phyloP scores from a whole-genome alignment of 202 grass and related monocot species.

The Cymbopogon flexuosus region DNA sequence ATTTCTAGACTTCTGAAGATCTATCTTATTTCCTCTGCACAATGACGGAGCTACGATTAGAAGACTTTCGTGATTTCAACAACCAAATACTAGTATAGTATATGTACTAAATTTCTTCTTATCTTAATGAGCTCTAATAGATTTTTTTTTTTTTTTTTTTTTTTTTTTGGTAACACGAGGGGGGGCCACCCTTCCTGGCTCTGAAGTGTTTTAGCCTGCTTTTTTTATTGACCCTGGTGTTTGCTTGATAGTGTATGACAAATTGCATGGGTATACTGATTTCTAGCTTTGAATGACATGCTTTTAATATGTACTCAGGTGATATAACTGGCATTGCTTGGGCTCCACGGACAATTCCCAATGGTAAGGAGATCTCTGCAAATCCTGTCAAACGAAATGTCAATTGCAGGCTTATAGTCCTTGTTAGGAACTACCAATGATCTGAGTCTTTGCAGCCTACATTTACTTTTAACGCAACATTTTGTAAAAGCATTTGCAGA shows the following conservation, averaged over 20 bases:
- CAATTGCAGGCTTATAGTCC: background rate
- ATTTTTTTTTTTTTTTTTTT: too few relatives aligned
- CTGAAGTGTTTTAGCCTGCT: background rate
- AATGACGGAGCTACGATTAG: background rate
- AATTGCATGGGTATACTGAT: background rate
- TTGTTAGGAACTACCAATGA: background rate
- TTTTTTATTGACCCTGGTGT: background rate
- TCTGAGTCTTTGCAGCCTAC: background rate
- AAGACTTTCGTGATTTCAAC: background rate
- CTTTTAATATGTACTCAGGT: conserved; percentile 46
- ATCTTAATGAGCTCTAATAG: background rate
- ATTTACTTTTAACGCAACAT: background rate
- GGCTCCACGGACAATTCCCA: conserved; percentile 52
- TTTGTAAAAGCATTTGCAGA: background rate
- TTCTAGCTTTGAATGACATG: conserved; percentile 26
- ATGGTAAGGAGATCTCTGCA: conserved; percentile 46
- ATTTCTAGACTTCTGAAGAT: background rate
- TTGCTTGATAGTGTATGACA: background rate
- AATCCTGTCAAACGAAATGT: background rate
- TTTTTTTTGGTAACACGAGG: too few relatives aligned
- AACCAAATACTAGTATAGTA: background rate
- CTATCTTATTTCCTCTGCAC: background rate
- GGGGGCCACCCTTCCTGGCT: background rate
- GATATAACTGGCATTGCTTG: conserved; percentile 82
- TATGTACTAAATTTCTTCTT: background rate